A percentile compares a stretch with the other conserved stretches of the same genome.
Conservation (phyloP, 1,284 basidiomycete genomes). For the Anthracocystis panici-leucophaei region DNA sequence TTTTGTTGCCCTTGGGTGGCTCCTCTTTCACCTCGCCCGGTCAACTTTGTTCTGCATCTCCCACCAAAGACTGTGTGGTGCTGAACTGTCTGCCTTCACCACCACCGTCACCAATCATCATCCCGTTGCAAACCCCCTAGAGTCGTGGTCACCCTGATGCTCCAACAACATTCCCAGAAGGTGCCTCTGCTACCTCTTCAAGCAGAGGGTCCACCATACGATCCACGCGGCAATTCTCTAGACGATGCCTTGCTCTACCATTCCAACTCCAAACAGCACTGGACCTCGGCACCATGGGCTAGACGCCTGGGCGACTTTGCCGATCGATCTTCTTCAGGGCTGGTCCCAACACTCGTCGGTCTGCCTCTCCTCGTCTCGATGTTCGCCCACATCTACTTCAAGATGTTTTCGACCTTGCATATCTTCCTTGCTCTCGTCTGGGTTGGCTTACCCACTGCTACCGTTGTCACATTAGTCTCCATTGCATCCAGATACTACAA, state of each 20-base stretch:
- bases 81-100: slow-evolving; percentile 2
- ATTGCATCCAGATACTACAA: not conserved
- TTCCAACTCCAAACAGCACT: slow-evolving; percentile 13
- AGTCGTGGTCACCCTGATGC: slow-evolving; percentile 11
- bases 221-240: not conserved
- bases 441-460: slow-evolving; percentile 25
- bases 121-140: not conserved
- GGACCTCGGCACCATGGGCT: slow-evolving; percentile 25
- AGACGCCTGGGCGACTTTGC: slow-evolving; percentile 22
- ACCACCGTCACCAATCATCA: not conserved
- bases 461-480: slow-evolving; percentile 12
- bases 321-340: slow-evolving; percentile 16
- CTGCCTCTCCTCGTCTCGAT: slow-evolving; percentile 25
- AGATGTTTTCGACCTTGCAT: slow-evolving; percentile 36
- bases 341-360: slow-evolving; percentile 22
- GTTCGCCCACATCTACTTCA: slow-evolving; percentile 34
- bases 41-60: not conserved
- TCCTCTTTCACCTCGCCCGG: not conserved
- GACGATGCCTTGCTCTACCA: slow-evolving; percentile 11
- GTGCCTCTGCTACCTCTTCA: slow-evolving; percentile 36
- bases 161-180: slow-evolving; percentile 20
- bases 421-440: slow-evolving; percentile 36
- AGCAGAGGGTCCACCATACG: slow-evolving; percentile 6
- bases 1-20: not conserved
- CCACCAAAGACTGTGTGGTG: no score